Base-by-base conservation (phyloP, 148 eudicot species). In the Hydrangea macrophylla region DNA sequence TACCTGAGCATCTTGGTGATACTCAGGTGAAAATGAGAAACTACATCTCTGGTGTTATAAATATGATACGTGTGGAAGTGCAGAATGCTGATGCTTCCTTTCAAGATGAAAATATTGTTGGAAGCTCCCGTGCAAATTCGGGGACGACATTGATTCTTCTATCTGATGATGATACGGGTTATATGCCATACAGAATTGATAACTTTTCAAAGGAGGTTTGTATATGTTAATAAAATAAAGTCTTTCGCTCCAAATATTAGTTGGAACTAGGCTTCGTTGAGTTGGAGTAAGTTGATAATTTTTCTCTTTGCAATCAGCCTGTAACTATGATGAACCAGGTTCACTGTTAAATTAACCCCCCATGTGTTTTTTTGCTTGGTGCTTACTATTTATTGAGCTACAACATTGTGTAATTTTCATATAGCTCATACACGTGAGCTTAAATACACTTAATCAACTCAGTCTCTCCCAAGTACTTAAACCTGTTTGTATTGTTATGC, bases 141-240 rank as follows among this genome's bases (percentile, higher is more conserved):
- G 99, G 97, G 72, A 94, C 99, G 66, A 85, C 81, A 84, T 81
- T 90, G 70, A 87, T 94, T 75, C 84, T 94, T 75, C 69, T 94
- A 68, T 91, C 97, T 13, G 89, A 88, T 81, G 99, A 94, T 82
- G 96, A 94, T 80, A 86, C 97, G 5, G 96, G 96, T 64, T 94
- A 87, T 80, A 82, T 94, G 84, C 97, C 99, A 9, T 94, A 94
- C 73, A 81, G 99, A 81, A 84, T 94, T 75, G 99, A 94, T 73
- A 94, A 94, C 75, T 85, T 91, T 70, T 87, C 99, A 4, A 88
- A 82, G 79, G 99, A 94, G 99, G 99, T 94, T 64, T 18, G 77
- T 73, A 28, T 51, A 65, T 66, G 4, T 39, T 70, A 33, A 50
- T 5, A 59, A 31, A 28, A 8, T 50, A 2, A n/a, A n/a, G n/a